phyloP scores from a whole-genome alignment of 1,139 yeast species.

The Nakaseomyces uthaithaninus region DNA sequence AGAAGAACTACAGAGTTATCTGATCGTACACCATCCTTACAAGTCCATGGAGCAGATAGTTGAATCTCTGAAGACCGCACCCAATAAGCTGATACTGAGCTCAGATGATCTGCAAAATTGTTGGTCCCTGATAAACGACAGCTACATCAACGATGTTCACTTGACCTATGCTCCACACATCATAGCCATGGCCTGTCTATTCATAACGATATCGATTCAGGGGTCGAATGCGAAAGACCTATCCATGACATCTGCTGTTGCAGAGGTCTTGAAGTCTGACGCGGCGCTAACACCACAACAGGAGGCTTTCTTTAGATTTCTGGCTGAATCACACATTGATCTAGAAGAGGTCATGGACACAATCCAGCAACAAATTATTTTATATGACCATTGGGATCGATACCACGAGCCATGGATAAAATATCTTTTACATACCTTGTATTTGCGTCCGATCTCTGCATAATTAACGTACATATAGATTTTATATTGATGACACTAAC shows the following conservation, averaged over 20 bases:
- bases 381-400: constrained; percentile 78
- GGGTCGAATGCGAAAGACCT: constrained; percentile 13
- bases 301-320: constrained; percentile 46
- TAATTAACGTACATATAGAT: no score
- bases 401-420: constrained; percentile 55
- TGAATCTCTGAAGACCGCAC: constrained; percentile 37
- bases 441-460: constrained; percentile 18
- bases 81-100: constrained; percentile 26
- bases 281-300: constrained; percentile 12
- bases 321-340: constrained; percentile 70
- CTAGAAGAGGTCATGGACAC: constrained; percentile 70
- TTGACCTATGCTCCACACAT: constrained; percentile 82
- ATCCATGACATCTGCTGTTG: constrained; percentile 1
- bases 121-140: constrained; percentile 87
- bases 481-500: no score
- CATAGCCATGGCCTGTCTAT: constrained; percentile 72
- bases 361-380: constrained; percentile 68
- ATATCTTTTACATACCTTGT: constrained; percentile 29
- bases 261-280: constrained; percentile 1
- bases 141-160: constrained; percentile 80
- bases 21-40: constrained; percentile 87
- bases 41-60: constrained; percentile 57
- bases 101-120: constrained; percentile 72
- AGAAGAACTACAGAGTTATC: constrained; percentile 76
- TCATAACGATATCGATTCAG: constrained; percentile 25